phyloP scores from a whole-genome alignment of 2,329 filamentous ascomycete genomes.

The Bipolaris zeicola region DNA sequence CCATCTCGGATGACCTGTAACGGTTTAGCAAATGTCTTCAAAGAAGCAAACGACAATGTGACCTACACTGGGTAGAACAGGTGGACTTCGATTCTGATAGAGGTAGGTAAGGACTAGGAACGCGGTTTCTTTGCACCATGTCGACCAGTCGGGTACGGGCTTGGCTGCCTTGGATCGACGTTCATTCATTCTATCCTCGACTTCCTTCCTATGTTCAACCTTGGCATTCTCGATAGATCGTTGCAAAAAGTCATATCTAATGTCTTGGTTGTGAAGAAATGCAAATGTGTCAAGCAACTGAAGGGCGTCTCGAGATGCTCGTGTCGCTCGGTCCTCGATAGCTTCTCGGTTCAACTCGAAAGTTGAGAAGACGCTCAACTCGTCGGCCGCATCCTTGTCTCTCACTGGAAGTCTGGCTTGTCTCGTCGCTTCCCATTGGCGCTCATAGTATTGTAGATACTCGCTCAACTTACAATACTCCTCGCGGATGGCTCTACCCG shows the following conservation, averaged over 20 bases:
- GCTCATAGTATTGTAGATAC: constrained; percentile 24
- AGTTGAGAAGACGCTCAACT: constrained; percentile 4
- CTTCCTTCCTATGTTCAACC: neutral
- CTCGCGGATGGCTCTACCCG: constrained; percentile 27
- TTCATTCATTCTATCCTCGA: neutral
- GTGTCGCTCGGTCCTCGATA: constrained; percentile 1
- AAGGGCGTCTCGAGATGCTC: constrained; percentile 1
- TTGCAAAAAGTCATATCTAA: constrained; percentile 4
- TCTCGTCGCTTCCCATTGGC: constrained; percentile 15
- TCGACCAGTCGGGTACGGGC: neutral
- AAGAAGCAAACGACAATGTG: neutral
- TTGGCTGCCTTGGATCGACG: neutral
- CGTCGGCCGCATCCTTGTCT: constrained; percentile 1
- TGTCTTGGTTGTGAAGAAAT: constrained; percentile 6
- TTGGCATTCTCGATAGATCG: neutral
- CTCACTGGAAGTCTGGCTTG: neutral
- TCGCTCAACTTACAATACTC: constrained; percentile 23
- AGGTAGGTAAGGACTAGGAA: constrained; percentile 1
- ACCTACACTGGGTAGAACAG: neutral
- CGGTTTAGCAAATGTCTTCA: neutral
- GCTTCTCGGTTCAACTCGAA: constrained; percentile 5
- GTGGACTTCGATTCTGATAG: constrained; percentile 3
- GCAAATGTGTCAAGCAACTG: constrained; percentile 6
- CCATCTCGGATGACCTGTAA: constrained; percentile 1
- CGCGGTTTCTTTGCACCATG: constrained; percentile 3